phyloP scores from a whole-genome alignment of 2,329 filamentous ascomycete genomes.

The Trichophyton schoenleinii region DNA sequence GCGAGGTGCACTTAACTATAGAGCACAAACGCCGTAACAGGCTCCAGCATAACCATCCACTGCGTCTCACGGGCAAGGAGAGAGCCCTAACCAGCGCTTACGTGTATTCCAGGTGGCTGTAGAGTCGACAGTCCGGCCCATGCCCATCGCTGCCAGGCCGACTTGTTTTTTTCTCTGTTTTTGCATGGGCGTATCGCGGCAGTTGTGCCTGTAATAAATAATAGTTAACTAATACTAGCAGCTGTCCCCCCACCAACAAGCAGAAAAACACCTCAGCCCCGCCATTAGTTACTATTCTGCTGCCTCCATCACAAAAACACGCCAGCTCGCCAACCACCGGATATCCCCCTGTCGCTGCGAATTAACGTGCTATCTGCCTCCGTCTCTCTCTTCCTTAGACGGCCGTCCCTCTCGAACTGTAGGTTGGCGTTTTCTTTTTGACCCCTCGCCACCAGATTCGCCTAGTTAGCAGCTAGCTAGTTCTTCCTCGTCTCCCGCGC shows the following conservation, averaged over 20 bases:
- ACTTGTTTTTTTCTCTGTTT: not conserved
- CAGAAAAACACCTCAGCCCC: slow-evolving; percentile 11
- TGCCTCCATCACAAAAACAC: slow-evolving; percentile 8
- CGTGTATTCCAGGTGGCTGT: not conserved
- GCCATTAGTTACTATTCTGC: slow-evolving; percentile 9
- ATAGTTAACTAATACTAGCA: not conserved
- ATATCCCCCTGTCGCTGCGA: not conserved
- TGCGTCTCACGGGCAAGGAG: not conserved
- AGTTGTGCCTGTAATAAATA: not conserved
- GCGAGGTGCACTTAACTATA: not conserved
- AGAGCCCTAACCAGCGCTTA: not conserved
- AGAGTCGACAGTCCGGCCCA: not conserved
- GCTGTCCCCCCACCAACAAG: slow-evolving; percentile 11
- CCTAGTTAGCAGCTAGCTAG: not conserved
- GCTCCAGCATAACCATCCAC: not conserved
- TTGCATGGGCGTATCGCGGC: not conserved
- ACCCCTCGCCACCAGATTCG: not conserved
- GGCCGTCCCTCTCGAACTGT: not conserved
- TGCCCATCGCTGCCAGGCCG: not conserved
- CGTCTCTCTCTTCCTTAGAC: not conserved
- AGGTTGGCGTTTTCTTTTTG: not conserved
- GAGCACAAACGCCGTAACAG: not conserved
- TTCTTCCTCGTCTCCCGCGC: not conserved
- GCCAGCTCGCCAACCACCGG: not conserved
- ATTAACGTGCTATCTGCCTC: not conserved